Base-by-base conservation (phyloP, 1,284 basidiomycete genomes). In the Fomitiporia mediterranea region DNA sequence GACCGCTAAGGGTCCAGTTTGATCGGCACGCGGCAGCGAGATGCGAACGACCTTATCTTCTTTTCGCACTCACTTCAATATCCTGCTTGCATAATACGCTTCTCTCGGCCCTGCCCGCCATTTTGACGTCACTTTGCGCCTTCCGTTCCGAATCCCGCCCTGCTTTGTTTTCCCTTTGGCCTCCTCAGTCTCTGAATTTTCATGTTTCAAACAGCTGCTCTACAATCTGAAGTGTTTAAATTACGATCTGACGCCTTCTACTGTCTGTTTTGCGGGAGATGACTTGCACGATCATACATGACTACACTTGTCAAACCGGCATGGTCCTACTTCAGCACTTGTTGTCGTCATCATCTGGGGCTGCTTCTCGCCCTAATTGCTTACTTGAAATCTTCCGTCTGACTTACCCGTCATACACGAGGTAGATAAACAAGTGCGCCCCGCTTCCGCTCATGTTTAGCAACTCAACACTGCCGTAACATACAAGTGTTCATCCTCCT, bases 11-110 rank as follows among this genome's bases (percentile, higher is more conserved):
- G 44, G 44, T 30, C 44, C 27, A 32, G 27, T 30, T 43, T 46
- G 44, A 46, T 46, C 44, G 44, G 44, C 44, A 28, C 44, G 21
- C 25, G 23, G 44, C 23, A 15, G 25, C 44, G 44, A 46, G 44
- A 28, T 46, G 44, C 44, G 23, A 28, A n/a, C n/a, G n/a, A n/a
- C n/a, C n/a, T n/a, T n/a, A 46, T 43, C 44, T 5, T n/a, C 3
- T 27, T 21, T 27, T 46, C 17, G 25, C 25, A 27, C 25, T 23
- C 13, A 28, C 13, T 9, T 28, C 23, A 27, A 27, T 13, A 3
- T 30, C 43, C 25, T 15, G 21, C 43, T 6, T 27, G 25, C 23
- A 17, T 40, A 15, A 40, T n/a, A 19, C 15, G 19, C 19, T 7
- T n/a, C 15, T 8, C 2, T 40, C 39, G 2, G 39, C 39, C 7